Evolutionary conservation across 2,329 filamentous ascomycete species (phyloP).

Genomic region (Cryphonectria naterciae): DNA sequence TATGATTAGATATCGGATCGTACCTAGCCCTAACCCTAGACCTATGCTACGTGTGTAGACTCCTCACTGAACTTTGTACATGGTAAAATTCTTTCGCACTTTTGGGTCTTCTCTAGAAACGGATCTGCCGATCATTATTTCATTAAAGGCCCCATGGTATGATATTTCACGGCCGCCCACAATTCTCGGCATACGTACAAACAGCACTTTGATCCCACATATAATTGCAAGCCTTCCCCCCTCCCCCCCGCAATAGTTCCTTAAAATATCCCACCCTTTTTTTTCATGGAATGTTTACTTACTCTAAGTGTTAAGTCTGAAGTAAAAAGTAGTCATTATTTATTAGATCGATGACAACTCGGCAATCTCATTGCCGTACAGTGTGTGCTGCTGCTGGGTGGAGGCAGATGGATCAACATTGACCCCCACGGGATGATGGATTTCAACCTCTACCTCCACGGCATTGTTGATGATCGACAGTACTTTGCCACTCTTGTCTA

Average conservation of each 20-base stretch:
- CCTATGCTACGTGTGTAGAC: too few species aligned
- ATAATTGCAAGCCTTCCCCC: neutral
- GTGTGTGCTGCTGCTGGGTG: neutral
- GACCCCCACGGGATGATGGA: neutral
- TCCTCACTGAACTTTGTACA: too few species aligned
- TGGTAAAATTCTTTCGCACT: too few species aligned
- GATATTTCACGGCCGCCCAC: neutral
- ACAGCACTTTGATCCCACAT: neutral
- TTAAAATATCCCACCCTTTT: neutral
- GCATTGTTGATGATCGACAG: neutral
- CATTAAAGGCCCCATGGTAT: neutral
- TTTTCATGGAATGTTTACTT: too few species aligned
- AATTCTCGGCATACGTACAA: neutral
- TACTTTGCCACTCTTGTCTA: neutral
- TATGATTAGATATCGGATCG: too few species aligned
- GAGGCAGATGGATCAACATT: neutral
- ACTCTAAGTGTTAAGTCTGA: too few species aligned
- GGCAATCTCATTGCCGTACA: neutral
- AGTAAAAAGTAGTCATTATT: too few species aligned
- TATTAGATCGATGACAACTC: neutral
- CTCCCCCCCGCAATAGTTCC: neutral
- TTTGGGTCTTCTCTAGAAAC: neutral
- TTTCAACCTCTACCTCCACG: neutral
- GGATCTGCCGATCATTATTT: neutral
- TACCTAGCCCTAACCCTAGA: neutral